phyloP scores from a whole-genome alignment of 148 eudicot species.

The Linanthus parryae region DNA sequence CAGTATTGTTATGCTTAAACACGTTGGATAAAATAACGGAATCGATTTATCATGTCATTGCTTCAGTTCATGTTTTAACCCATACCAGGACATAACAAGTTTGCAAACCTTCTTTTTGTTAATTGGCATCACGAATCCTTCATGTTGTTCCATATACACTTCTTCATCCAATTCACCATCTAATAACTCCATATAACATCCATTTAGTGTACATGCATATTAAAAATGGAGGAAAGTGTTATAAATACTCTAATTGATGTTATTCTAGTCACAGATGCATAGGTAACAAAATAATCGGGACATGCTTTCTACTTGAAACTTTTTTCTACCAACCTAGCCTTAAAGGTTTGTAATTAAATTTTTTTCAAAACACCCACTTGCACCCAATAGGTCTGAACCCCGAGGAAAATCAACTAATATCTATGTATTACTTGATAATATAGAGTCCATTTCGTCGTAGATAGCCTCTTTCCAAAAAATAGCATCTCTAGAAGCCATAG shows the following conservation, averaged over 20 bases:
- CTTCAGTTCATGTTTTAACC: no score
- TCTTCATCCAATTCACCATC: no score
- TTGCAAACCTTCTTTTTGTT: no score
- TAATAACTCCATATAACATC: no score
- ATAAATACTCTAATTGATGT: not conserved
- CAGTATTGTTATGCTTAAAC: no score
- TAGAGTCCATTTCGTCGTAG: not conserved
- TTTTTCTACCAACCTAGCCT: not conserved
- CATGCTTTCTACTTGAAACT: not conserved
- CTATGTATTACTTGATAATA: not conserved
- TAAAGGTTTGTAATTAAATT: not conserved
- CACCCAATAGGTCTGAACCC: not conserved
- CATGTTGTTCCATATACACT: no score
- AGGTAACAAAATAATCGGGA: not conserved
- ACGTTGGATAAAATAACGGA: no score
- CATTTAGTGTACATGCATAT: no score
- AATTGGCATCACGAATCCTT: no score
- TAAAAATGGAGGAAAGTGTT: not conserved
- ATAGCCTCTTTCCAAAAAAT: not conserved
- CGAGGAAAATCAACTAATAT: not conserved
- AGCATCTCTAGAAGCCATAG: slow-evolving; percentile 3
- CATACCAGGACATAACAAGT: no score
- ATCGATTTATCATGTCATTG: no score
- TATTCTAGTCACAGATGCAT: not conserved
- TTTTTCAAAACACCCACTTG: not conserved